Base-by-base conservation (phyloP, 2,329 filamentous ascomycete species). In the Periglandula ipomoeae region DNA sequence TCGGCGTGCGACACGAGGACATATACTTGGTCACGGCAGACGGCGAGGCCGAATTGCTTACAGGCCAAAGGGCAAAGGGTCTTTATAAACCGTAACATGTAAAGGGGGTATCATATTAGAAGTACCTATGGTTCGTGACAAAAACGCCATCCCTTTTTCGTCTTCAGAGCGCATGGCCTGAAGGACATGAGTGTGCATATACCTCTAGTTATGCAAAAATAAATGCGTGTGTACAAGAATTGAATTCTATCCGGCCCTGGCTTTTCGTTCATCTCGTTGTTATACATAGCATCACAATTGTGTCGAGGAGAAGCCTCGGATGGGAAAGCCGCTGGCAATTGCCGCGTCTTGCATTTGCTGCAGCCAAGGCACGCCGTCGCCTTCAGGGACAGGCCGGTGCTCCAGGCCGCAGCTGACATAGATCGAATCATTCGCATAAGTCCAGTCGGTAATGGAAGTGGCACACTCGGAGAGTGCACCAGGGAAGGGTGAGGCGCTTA, bases 1-100 rank as follows among this genome's bases (percentile, higher is more conserved):
- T 84, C 59, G 80, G 80, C 0, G 78, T 82, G 1, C 67, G 79
- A 34, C 78, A 82, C 57, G 81, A 84, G 57, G 79, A 84, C 56
- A 69, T 83, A 7, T 72, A 81, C 46, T 63, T 83, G 3, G 75
- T 84, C 7, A 75, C 60, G 48, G 73, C 74, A 48, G 58, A 72
- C 46, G 76, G 72, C 0, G 69, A 75, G 46, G 73, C 79, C 0
- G 74, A 80, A 41, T 62, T 81, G 11, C 60, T 83, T 43, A 81
- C 72, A 20, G 78, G 78, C 1, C 66, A 61, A 3, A 69, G 74
- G 47, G 77, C 79, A 2, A 64, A 50, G 2, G 70, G 71, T 5
- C 70, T 79, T 2, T 81, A 77, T 65, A 66, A 79, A 39, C 78
- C 79, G 27, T 69, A 49, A 52, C 2, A 48, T 46, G 2, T 7